Conservation (phyloP, 2,329 filamentous ascomycete genomes). For the Aspergillus sp. region DNA sequence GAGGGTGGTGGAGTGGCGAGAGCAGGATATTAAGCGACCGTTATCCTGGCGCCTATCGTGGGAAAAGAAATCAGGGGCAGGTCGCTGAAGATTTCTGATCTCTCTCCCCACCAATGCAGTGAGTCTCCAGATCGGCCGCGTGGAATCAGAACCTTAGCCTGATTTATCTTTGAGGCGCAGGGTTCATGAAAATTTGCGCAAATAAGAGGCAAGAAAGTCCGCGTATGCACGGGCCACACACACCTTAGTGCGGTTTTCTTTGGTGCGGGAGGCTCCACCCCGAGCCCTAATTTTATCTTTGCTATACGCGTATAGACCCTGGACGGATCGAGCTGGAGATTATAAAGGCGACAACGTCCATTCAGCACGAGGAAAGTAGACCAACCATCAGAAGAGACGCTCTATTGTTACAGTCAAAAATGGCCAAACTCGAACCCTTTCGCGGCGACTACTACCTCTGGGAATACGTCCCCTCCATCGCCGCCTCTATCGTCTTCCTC, state of each 20-base stretch:
- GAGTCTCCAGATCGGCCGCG: neutral
- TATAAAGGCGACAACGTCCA: neutral
- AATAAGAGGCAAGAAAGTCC: conserved; percentile 6
- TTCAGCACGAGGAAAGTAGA: neutral
- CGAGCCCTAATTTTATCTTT: neutral
- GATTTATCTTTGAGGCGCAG: neutral
- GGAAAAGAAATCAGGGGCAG: neutral
- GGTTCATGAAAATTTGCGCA: too few species aligned
- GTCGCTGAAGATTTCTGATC: neutral
- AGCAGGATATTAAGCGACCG: neutral
- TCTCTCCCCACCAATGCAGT: neutral
- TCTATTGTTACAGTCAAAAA: neutral
- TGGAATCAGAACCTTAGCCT: neutral
- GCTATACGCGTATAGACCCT: conserved; percentile 20
- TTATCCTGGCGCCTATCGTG: neutral
- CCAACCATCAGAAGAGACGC: neutral
- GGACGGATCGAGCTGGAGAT: neutral
- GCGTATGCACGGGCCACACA: conserved; percentile 27
- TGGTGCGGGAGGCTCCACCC: neutral
- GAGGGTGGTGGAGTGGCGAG: neutral
- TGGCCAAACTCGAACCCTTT: conserved; percentile 27
- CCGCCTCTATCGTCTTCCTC: conserved; percentile 30
- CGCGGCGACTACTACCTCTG: conserved; percentile 29
- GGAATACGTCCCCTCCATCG: conserved; percentile 34
- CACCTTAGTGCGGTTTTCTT: neutral